Evolutionary conservation across 352 stramenopile genomes (phyloP).

Genomic region (Pythium dissimile): DNA sequence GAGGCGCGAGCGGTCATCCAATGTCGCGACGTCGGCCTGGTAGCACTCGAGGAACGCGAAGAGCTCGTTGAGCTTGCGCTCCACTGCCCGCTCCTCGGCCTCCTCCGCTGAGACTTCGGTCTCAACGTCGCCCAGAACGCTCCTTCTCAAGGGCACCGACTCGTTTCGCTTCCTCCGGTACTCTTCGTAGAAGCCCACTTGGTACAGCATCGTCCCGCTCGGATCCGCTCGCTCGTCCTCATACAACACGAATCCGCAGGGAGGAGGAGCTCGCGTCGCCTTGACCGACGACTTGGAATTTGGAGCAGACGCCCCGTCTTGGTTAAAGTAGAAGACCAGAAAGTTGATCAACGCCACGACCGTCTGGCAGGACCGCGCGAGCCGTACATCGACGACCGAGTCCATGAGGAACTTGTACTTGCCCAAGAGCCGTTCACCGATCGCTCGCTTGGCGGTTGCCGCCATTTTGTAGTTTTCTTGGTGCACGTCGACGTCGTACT

Average conservation of each 20-base stretch:
- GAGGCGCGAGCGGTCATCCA: slow-evolving; percentile 27
- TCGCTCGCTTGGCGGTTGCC: slow-evolving; percentile 17
- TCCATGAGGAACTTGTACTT: slow-evolving; percentile 76
- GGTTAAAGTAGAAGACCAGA: slow-evolving; percentile 37
- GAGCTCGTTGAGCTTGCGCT: slow-evolving; percentile 23
- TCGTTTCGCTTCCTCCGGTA: slow-evolving; percentile 13
- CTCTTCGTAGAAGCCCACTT: slow-evolving; percentile 7
- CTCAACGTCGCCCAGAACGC: background rate
- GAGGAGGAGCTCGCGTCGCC: background rate
- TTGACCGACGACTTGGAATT: background rate
- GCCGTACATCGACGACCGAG: slow-evolving; percentile 54
- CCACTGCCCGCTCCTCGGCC: background rate
- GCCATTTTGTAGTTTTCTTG: slow-evolving; percentile 3
- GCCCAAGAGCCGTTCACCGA: slow-evolving; percentile 44
- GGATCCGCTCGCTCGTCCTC: slow-evolving; percentile 10
- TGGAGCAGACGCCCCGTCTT: slow-evolving; percentile 1
- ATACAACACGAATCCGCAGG: slow-evolving; percentile 4
- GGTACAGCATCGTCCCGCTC: slow-evolving; percentile 4
- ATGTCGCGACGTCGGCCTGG: slow-evolving; percentile 20
- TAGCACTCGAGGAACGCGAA: slow-evolving; percentile 34
- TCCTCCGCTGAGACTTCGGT: background rate
- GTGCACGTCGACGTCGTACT: slow-evolving; percentile 9
- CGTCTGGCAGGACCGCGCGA: slow-evolving; percentile 50
- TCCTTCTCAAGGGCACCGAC: slow-evolving; percentile 17
- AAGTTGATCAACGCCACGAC: slow-evolving; percentile 64